phyloP scores from a whole-genome alignment of 768 basidiomycete species.

The Pleurotus sapidus region DNA sequence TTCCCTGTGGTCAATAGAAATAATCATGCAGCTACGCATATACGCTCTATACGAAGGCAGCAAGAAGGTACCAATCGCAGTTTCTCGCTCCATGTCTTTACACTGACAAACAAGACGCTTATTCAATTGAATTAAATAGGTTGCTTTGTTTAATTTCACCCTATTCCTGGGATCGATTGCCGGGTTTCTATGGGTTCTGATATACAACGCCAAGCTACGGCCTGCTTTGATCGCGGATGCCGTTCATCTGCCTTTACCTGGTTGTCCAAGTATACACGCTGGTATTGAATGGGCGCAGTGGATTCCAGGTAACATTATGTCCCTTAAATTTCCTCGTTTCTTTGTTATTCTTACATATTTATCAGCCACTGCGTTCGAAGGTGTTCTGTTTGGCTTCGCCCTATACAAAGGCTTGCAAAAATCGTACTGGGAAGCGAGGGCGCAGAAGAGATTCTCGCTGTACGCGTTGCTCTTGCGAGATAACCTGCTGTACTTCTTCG shows the following conservation, averaged over 20 bases:
- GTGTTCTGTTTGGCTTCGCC: constrained; percentile 37
- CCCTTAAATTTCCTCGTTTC: neutral
- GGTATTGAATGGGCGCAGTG: constrained; percentile 43
- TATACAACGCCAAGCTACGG: constrained; percentile 32
- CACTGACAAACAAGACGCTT: neutral
- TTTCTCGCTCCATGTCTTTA: neutral
- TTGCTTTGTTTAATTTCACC: constrained; percentile 34
- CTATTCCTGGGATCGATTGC: constrained; percentile 40
- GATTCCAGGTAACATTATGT: constrained; percentile 33
- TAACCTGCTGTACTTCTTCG: constrained; percentile 42
- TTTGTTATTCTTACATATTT: neutral
- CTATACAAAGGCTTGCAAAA: constrained; percentile 30
- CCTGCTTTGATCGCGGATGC: constrained; percentile 32
- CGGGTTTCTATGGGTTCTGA: constrained; percentile 38
- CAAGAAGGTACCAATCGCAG: constrained; percentile 27
- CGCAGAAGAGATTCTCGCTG: constrained; percentile 24
- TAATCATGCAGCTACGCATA: constrained; percentile 45
- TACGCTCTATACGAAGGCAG: constrained; percentile 41
- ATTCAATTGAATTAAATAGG: constrained; percentile 14
- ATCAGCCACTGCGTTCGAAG: constrained; percentile 37
- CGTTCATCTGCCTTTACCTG: constrained; percentile 34
- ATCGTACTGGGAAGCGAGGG: constrained; percentile 19
- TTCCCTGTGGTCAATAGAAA: constrained; percentile 45
- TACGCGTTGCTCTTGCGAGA: constrained; percentile 36
- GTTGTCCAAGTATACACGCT: constrained; percentile 38